Conservation (phyloP, 805 yeast genomes). For the Candida michaelii region DNA sequence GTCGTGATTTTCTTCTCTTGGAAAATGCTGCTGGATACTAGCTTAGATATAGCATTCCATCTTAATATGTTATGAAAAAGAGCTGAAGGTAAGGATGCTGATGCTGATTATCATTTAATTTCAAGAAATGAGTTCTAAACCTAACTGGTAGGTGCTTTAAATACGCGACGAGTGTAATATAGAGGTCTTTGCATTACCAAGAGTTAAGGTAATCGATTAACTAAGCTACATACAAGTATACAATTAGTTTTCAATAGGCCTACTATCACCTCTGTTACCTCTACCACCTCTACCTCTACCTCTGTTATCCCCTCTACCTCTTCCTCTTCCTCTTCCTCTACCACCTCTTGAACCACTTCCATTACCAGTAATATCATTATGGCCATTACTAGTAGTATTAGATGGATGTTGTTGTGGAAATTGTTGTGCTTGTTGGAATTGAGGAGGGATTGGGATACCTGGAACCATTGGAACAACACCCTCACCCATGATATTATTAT, state of each 20-base stretch:
- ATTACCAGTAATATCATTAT: neutral
- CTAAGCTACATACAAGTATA: too few relatives aligned
- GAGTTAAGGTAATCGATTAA: too few relatives aligned
- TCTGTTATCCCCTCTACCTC: constrained; percentile 14
- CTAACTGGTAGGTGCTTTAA: too few relatives aligned
- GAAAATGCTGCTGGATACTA: too few relatives aligned
- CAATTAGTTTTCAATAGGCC: neutral
- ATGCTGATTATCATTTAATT: too few relatives aligned
- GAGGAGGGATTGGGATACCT: constrained; percentile 10
- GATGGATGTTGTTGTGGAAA: neutral
- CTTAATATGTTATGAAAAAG: too few relatives aligned
- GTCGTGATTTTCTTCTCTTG: too few relatives aligned
- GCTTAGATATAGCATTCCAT: too few relatives aligned
- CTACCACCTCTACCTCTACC: constrained; percentile 5
- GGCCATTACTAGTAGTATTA: neutral
- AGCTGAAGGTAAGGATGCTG: too few relatives aligned
- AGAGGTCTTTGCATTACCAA: too few relatives aligned
- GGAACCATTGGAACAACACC: constrained; percentile 41
- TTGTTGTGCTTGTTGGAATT: constrained; percentile 3
- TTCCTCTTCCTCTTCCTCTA: constrained; percentile 10
- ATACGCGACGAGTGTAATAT: too few relatives aligned
- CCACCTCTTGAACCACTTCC: constrained; percentile 1
- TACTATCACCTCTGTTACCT: neutral
- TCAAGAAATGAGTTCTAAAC: too few relatives aligned
- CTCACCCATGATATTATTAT: constrained; percentile 42